phyloP scores from a whole-genome alignment of 2,329 filamentous ascomycete genomes.

The Daldinia eschscholtzii region DNA sequence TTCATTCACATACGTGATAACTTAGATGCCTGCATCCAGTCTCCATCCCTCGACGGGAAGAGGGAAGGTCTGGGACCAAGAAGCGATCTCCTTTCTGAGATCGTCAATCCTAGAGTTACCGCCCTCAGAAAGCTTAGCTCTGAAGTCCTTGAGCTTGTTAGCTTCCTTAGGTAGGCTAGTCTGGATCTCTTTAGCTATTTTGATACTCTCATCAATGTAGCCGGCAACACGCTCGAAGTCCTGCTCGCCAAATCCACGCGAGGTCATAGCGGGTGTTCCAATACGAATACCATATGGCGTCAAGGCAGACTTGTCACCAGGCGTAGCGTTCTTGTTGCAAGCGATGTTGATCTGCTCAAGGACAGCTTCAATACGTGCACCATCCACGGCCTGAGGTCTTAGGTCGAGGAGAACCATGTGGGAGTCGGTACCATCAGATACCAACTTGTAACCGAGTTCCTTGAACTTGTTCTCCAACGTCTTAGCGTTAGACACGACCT shows the following conservation, averaged over 20 bases:
- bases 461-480: conserved; percentile 87
- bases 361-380: conserved; percentile 93
- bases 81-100: conserved; percentile 88
- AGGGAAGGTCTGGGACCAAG: conserved; percentile 91
- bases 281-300: conserved; percentile 96
- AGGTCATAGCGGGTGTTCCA: conserved; percentile 97
- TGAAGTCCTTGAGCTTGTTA: conserved; percentile 99
- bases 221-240: conserved; percentile 91
- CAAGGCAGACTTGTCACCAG: conserved; percentile 96
- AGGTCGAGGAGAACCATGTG: conserved; percentile 98
- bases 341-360: conserved; percentile 99
- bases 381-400: conserved; percentile 87
- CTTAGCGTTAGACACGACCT: conserved; percentile 94
- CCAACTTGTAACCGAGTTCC: conserved; percentile 91
- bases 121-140: conserved; percentile 85
- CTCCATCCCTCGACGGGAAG: conserved; percentile 85
- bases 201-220: conserved; percentile 92
- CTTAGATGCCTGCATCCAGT: conserved; percentile 69
- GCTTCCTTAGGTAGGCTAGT: conserved; percentile 88
- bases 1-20: conserved; percentile 26
- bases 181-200: conserved; percentile 91
- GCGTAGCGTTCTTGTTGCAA: conserved; percentile 99
- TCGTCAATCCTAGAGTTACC: conserved; percentile 84
- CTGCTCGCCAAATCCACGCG: conserved; percentile 89
- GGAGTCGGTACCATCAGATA: conserved; percentile 95